phyloP scores from a whole-genome alignment of 805 yeast genomes.

The Cyberlindnera meyerae region DNA sequence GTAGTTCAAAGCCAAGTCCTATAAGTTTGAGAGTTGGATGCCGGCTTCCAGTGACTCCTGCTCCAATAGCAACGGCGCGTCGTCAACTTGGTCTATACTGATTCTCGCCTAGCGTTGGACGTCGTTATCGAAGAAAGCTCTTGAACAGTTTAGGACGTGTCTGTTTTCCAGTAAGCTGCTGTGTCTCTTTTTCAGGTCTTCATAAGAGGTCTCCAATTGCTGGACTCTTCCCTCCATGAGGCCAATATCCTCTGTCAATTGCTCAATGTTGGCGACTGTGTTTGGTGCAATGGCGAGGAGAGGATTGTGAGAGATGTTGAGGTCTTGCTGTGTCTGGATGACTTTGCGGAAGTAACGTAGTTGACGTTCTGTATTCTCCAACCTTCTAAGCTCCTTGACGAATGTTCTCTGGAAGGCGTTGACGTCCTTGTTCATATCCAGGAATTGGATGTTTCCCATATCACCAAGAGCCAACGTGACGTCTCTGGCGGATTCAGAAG shows the following conservation, averaged over 20 bases:
- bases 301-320: slow-evolving; percentile 32
- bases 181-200: slow-evolving; percentile 57
- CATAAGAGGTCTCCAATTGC: slow-evolving; percentile 67
- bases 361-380: slow-evolving; percentile 89
- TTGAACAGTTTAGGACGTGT: slow-evolving; percentile 49
- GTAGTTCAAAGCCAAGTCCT: slow-evolving; percentile 24
- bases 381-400: slow-evolving; percentile 77
- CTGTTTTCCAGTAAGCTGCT: slow-evolving; percentile 67
- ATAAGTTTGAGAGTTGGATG: slow-evolving; percentile 21
- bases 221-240: slow-evolving; percentile 68
- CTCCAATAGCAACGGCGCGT: slow-evolving; percentile 34
- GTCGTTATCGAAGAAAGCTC: slow-evolving; percentile 41
- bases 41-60: slow-evolving; percentile 35
- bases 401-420: slow-evolving; percentile 86
- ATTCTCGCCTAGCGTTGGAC: slow-evolving; percentile 29
- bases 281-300: slow-evolving; percentile 18
- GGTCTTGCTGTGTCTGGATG: slow-evolving; percentile 42
- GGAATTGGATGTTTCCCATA: slow-evolving; percentile 78
- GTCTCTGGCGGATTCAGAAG: slow-evolving; percentile 85
- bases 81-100: slow-evolving; percentile 32
- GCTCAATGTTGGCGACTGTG: slow-evolving; percentile 54
- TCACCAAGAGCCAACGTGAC: slow-evolving; percentile 84
- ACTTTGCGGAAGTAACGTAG: slow-evolving; percentile 49
- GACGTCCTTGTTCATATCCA: slow-evolving; percentile 79
- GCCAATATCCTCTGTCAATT: slow-evolving; percentile 55